Percentiles rank a stretch among this genome's conserved stretches.
Conservation (phyloP, 139 green algal genomes). For the Chlorella sp. region DNA sequence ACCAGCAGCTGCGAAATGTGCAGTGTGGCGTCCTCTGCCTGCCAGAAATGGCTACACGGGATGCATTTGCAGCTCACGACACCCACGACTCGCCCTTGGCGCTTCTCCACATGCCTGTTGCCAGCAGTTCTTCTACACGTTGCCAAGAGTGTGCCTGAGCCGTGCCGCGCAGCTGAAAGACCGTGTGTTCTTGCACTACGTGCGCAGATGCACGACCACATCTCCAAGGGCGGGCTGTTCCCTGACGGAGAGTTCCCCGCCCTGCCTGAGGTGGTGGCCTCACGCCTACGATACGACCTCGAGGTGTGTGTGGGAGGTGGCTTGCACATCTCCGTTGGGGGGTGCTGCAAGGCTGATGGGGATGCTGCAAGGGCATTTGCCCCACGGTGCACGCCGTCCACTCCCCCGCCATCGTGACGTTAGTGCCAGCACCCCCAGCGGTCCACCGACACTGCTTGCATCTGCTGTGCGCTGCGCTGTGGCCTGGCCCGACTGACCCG, state of each 20-base stretch:
- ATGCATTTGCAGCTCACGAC: no score
- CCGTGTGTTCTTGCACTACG: no score
- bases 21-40: no score
- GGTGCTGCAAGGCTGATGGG: neutral
- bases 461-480: neutral
- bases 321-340: neutral
- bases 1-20: no score
- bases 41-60: no score
- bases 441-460: neutral
- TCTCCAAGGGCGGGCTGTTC: conserved; percentile 5
- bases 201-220: conserved; percentile 22
- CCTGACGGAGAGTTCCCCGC: neutral
- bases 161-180: neutral
- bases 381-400: neutral
- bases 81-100: no score
- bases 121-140: neutral
- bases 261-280: neutral
- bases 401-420: neutral
- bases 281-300: conserved; percentile 7
- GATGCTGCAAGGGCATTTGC: neutral
- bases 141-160: neutral
- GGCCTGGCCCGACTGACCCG: no score
- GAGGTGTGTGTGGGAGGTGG: neutral
- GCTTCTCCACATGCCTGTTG: no score
- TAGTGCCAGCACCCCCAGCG: neutral